Conservation (phyloP, 164 flowering plant genomes). For the Brasenia schreberi region DNA sequence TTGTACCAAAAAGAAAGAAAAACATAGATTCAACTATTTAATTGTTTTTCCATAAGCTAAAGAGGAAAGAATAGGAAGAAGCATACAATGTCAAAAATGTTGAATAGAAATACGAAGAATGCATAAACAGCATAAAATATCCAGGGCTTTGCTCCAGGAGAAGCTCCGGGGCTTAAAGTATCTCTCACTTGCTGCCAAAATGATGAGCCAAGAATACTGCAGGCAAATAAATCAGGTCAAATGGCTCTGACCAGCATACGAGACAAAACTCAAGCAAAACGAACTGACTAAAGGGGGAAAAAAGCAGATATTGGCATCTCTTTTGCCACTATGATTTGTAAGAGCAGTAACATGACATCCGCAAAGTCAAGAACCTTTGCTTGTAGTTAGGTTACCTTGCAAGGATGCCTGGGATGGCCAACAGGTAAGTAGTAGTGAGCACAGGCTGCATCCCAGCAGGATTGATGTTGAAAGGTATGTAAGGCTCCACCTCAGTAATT, state of each 20-base stretch:
- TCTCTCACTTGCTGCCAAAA: constrained; percentile 79
- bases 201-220: constrained; percentile 66
- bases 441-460: constrained; percentile 99
- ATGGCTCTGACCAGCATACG: not conserved
- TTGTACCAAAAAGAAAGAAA: no score
- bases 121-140: constrained; percentile 85
- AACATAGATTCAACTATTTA: no score
- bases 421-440: constrained; percentile 75
- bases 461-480: constrained; percentile 94
- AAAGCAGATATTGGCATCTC: not conserved
- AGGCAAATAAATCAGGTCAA: constrained; percentile 12
- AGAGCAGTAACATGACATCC: no score
- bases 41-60: no score
- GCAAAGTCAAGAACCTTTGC: no score
- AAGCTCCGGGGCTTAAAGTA: constrained; percentile 69
- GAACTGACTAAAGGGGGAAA: not conserved
- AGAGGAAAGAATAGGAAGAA: constrained; percentile 4
- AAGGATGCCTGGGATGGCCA: constrained; percentile 76
- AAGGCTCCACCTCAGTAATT: constrained; percentile 88
- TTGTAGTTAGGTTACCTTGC: constrained; percentile 43
- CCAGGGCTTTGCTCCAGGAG: constrained; percentile 86
- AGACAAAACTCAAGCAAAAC: not conserved
- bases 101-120: constrained; percentile 80
- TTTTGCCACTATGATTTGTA: not conserved
- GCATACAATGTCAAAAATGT: constrained; percentile 97